phyloP scores from a whole-genome alignment of 2,329 filamentous ascomycete species.

The Malbranchea cinnamomea region DNA sequence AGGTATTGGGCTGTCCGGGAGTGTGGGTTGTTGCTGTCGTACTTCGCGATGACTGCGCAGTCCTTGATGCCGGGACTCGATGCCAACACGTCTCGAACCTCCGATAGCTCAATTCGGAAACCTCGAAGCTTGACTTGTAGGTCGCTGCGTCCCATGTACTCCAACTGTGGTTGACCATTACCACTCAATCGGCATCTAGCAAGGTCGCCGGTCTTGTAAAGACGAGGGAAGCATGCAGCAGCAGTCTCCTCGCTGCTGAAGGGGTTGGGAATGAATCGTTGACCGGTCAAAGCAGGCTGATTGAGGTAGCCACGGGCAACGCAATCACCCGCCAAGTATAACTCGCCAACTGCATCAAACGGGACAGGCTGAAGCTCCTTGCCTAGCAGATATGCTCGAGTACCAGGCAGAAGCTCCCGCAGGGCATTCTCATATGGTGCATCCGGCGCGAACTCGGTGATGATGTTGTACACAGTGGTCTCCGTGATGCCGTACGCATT shows the following conservation, averaged over 20 bases:
- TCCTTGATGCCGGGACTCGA: no score
- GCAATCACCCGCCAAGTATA: slow-evolving; percentile 23
- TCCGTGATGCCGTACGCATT: slow-evolving; percentile 25
- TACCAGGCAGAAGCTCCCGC: no score
- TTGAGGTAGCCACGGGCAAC: slow-evolving; percentile 13
- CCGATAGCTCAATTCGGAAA: slow-evolving; percentile 43
- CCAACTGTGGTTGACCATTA: slow-evolving; percentile 2
- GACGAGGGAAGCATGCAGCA: slow-evolving; percentile 5
- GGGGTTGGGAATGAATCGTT: slow-evolving; percentile 11
- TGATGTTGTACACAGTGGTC: no score
- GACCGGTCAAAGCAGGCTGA: slow-evolving; percentile 8
- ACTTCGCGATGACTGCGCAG: no score
- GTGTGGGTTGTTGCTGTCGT: no score
- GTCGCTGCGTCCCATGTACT: slow-evolving; percentile 38
- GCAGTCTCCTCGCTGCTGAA: slow-evolving; percentile 1
- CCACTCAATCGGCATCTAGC: slow-evolving; percentile 1
- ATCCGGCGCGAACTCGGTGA: no score
- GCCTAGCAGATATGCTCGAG: no score
- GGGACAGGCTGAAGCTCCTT: slow-evolving; percentile 23
- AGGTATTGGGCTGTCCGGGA: no score
- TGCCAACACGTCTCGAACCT: no score
- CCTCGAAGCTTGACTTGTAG: slow-evolving; percentile 48
- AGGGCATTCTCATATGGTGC: no score
- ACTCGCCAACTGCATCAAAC: slow-evolving; percentile 28
- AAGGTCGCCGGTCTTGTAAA: slow-evolving; percentile 8